These are phyloP conservation scores for Trichoderma afroharzianum DNA, from an alignment of 2,329 filamentous ascomycete genomes.

Conservation along the genomic window DNA sequence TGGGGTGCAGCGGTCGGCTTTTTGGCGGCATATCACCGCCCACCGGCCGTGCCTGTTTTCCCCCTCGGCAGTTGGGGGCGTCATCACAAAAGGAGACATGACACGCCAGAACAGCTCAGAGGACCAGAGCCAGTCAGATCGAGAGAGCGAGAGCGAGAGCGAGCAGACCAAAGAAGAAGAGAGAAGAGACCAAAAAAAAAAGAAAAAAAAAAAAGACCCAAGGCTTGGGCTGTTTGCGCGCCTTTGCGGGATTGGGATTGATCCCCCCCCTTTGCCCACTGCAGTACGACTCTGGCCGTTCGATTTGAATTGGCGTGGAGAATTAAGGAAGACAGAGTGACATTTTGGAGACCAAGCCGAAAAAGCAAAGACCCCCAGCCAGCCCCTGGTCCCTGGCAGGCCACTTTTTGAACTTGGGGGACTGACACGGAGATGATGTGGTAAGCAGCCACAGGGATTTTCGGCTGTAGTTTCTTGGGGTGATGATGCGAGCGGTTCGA, in stretches of 20 bases:
- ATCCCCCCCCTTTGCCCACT: not conserved
- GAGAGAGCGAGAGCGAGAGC: not conserved
- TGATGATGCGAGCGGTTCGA: not conserved
- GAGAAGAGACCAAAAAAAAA: too few relatives aligned
- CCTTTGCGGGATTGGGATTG: not conserved
- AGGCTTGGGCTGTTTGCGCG: not conserved
- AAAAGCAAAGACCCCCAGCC: not conserved
- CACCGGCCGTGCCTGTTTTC: not conserved
- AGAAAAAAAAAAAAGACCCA: not conserved
- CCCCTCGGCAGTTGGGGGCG: constrained; percentile 8
- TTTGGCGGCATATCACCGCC: not conserved
- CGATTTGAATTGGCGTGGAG: not conserved
- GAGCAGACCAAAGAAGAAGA: not conserved
- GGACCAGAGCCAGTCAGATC: not conserved
- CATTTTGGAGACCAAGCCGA: not conserved
- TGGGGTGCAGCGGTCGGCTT: not conserved
- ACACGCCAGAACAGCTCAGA: not conserved
- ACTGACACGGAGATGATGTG: not conserved
- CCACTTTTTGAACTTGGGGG: not conserved
- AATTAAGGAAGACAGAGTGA: not conserved
- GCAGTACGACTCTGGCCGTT: not conserved
- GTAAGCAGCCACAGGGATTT: not conserved
- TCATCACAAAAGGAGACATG: constrained; percentile 7
- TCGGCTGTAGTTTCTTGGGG: not conserved
- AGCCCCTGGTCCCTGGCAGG: not conserved